phyloP scores from a whole-genome alignment of 139 green algal genomes.

The Chlamydomonas urium region DNA sequence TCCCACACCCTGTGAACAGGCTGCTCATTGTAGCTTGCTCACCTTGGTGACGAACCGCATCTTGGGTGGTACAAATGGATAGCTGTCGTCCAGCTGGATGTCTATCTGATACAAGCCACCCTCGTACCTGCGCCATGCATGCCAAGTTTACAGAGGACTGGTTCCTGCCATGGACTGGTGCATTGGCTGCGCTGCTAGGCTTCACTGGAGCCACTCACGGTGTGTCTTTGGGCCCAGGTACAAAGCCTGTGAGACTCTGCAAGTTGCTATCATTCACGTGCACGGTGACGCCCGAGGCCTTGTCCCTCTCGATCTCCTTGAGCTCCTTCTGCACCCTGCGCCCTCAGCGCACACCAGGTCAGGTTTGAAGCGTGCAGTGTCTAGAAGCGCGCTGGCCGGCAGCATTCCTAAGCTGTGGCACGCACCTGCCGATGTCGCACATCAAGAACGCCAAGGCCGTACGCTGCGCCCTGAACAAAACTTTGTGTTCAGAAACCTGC shows the following conservation, averaged over 20 bases:
- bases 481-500: too few relatives aligned
- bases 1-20: too few relatives aligned
- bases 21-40: too few relatives aligned
- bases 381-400: too few relatives aligned
- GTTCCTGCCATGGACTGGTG: slow-evolving; percentile 25
- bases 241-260: slow-evolving; percentile 61
- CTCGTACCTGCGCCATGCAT: slow-evolving; percentile 52
- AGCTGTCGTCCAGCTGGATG: slow-evolving; percentile 82
- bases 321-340: slow-evolving; percentile 81
- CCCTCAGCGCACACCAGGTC: too few relatives aligned
- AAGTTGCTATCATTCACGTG: slow-evolving; percentile 54
- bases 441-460: too few relatives aligned
- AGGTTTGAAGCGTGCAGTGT: too few relatives aligned
- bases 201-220: slow-evolving; percentile 45
- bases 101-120: slow-evolving; percentile 76
- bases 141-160: slow-evolving; percentile 38
- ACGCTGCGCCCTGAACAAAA: too few relatives aligned
- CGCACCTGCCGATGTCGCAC: too few relatives aligned
- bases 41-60: slow-evolving; percentile 88
- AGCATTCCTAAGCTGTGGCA: too few relatives aligned
- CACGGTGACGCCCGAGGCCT: slow-evolving; percentile 77
- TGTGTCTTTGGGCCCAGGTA: slow-evolving; percentile 82
- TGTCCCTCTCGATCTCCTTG: slow-evolving; percentile 41
- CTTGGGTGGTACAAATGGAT: slow-evolving; percentile 97
- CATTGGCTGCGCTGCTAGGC: neutral